A percentile compares a stretch with the other conserved stretches of the same genome.
Conservation (phyloP, 208 protist genomes). For the Wallacemonas sp. region DNA sequence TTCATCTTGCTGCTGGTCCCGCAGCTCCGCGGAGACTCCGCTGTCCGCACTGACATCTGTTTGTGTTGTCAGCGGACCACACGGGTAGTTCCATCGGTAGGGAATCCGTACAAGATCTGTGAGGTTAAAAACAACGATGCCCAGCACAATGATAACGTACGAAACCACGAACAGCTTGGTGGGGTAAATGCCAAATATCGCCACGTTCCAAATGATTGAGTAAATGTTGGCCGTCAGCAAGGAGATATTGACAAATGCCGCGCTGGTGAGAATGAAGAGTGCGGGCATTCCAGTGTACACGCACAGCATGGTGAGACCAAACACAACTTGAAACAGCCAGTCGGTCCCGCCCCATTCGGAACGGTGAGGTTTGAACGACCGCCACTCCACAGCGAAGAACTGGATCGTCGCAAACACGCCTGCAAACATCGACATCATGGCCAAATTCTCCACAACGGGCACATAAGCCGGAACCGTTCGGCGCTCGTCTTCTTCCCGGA, state of each 20-base stretch:
- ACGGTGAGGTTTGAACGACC: conserved; percentile 39
- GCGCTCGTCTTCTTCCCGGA: conserved; percentile 15
- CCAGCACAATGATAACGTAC: conserved; percentile 68
- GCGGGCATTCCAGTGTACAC: conserved; percentile 77
- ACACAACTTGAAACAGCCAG: conserved; percentile 75
- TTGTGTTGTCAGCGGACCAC: conserved; percentile 31
- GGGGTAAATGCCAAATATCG: conserved; percentile 76
- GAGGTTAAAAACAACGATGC: conserved; percentile 67
- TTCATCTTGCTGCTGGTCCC: background rate
- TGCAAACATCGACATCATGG: conserved; percentile 73
- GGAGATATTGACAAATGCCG: conserved; percentile 83
- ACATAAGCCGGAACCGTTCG: conserved; percentile 58
- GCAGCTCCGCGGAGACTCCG: background rate
- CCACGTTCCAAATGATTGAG: conserved; percentile 82
- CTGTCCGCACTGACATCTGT: background rate
- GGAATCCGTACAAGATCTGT: conserved; percentile 54
- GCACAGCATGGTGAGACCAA: conserved; percentile 80
- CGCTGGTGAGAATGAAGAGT: conserved; percentile 71
- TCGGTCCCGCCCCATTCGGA: conserved; percentile 56
- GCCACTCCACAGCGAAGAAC: conserved; percentile 80
- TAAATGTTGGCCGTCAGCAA: conserved; percentile 73
- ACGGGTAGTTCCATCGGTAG: conserved; percentile 67
- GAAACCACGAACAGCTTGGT: conserved; percentile 64
- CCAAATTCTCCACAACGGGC: conserved; percentile 73
- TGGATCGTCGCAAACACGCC: conserved; percentile 67